Conservation (phyloP, 345 rosid species). For the Nasturtium officinale region DNA sequence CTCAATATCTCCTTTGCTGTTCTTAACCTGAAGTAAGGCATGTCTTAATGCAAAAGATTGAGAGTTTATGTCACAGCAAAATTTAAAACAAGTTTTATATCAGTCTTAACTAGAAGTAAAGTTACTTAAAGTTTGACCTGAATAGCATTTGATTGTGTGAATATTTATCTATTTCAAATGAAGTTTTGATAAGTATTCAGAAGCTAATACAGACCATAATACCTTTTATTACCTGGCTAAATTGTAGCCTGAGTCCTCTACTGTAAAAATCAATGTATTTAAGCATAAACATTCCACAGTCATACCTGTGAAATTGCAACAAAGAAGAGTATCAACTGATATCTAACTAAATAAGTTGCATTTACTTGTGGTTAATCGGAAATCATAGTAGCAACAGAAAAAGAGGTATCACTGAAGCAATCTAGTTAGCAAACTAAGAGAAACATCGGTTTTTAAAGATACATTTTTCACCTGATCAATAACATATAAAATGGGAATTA, state of each 20-base stretch:
- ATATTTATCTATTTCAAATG: not conserved
- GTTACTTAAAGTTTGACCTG: not conserved
- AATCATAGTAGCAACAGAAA: not conserved
- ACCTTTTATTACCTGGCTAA: no score
- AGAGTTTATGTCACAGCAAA: not conserved
- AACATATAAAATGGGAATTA: not conserved
- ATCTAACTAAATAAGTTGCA: not conserved
- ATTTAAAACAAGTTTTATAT: not conserved
- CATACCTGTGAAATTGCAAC: no score
- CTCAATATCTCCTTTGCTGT: constrained; percentile 89
- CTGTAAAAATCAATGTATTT: no score
- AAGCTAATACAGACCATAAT: not conserved
- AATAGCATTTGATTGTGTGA: not conserved
- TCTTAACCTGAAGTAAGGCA: constrained; percentile 84
- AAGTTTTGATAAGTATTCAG: not conserved
- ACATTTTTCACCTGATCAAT: no score
- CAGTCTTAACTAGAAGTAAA: constrained; percentile 1
- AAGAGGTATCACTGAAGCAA: not conserved
- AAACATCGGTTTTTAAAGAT: not conserved
- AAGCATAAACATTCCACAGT: no score
- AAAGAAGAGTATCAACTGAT: no score
- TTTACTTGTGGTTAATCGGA: not conserved
- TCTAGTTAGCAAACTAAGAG: not conserved
- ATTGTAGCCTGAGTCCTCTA: no score
- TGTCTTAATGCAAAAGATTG: constrained; percentile 55